These are phyloP conservation scores for Neolentinus lepideus DNA, from an alignment of 1,284 basidiomycete genomes.

Conservation along the genomic window DNA sequence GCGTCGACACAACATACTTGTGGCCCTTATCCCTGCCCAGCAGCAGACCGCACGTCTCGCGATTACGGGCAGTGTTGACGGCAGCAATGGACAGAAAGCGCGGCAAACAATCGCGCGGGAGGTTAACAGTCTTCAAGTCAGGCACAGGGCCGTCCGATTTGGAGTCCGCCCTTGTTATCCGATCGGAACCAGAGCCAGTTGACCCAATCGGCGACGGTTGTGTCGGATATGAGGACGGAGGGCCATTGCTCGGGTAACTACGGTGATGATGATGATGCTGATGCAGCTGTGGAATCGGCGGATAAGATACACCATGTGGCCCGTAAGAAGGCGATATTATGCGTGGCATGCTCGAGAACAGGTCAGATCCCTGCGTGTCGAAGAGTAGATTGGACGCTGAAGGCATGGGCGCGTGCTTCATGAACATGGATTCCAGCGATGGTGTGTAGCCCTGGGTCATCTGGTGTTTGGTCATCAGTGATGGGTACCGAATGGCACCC, in stretches of 20 bases:
- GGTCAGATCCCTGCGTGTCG: constrained; percentile 2
- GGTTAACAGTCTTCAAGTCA: constrained; percentile 50
- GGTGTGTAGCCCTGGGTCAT: constrained; percentile 62
- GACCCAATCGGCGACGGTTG: constrained; percentile 7
- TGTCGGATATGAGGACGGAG: constrained; percentile 1
- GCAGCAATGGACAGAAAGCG: constrained; percentile 67
- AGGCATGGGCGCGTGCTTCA: constrained; percentile 17
- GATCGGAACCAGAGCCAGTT: constrained; percentile 16
- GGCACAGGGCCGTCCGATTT: constrained; percentile 18
- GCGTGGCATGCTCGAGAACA: constrained; percentile 23
- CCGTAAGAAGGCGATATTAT: constrained; percentile 15
- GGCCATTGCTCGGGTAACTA: not conserved
- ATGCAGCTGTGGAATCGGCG: constrained; percentile 10
- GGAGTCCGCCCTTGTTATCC: constrained; percentile 17
- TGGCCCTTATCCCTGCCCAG: constrained; percentile 49
- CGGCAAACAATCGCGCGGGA: constrained; percentile 64
- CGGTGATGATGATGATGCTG: constrained; percentile 6
- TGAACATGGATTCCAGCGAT: constrained; percentile 48
- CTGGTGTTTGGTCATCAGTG: constrained; percentile 65
- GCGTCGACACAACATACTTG: constrained; percentile 64
- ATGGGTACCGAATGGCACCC: constrained; percentile 43
- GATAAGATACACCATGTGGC: constrained; percentile 3
- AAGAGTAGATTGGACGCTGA: constrained; percentile 18
- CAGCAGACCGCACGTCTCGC: constrained; percentile 63
- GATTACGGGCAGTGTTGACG: constrained; percentile 49